Conservation (phyloP, 768 basidiomycete species). For the Lactarius tabidus region DNA sequence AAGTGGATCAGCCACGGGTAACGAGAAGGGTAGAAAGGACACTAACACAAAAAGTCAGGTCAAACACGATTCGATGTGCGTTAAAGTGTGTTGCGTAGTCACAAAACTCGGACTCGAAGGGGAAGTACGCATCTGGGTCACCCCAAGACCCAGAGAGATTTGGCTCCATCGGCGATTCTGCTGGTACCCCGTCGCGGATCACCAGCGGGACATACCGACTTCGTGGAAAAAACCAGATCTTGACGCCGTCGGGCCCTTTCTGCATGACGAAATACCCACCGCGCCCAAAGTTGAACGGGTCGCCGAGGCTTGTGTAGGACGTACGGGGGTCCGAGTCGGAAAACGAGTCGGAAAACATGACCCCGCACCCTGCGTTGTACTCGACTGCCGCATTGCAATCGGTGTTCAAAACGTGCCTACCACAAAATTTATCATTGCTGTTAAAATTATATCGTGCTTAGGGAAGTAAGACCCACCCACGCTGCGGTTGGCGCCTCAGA, state of each 20-base stretch:
- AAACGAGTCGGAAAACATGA: slow-evolving; percentile 38
- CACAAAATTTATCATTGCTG: background rate
- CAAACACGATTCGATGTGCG: slow-evolving; percentile 51
- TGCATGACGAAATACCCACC: slow-evolving; percentile 62
- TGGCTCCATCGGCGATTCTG: slow-evolving; percentile 10
- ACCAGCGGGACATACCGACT: slow-evolving; percentile 42
- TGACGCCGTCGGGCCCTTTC: slow-evolving; percentile 39
- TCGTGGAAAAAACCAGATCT: slow-evolving; percentile 61
- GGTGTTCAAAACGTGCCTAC: slow-evolving; percentile 39
- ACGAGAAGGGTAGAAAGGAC: background rate
- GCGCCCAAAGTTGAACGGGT: slow-evolving; percentile 44
- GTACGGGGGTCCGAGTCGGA: no score
- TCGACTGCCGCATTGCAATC: slow-evolving; percentile 49
- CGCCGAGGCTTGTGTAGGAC: slow-evolving; percentile 41
- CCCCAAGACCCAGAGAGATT: background rate
- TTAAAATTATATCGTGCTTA: background rate
- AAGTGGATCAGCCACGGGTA: background rate
- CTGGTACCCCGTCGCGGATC: slow-evolving; percentile 29
- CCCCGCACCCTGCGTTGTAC: slow-evolving; percentile 61
- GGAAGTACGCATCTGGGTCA: background rate
- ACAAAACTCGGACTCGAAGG: slow-evolving; percentile 39
- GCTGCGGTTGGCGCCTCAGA: slow-evolving; percentile 35
- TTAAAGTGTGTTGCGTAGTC: slow-evolving; percentile 53
- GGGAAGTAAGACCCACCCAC: slow-evolving; percentile 38
- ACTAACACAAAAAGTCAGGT: slow-evolving; percentile 59